A percentile compares a stretch with the other conserved stretches of the same genome.
Evolutionary conservation across 306 rosid genomes (phyloP).

Genomic region (Myrica gale): DNA sequence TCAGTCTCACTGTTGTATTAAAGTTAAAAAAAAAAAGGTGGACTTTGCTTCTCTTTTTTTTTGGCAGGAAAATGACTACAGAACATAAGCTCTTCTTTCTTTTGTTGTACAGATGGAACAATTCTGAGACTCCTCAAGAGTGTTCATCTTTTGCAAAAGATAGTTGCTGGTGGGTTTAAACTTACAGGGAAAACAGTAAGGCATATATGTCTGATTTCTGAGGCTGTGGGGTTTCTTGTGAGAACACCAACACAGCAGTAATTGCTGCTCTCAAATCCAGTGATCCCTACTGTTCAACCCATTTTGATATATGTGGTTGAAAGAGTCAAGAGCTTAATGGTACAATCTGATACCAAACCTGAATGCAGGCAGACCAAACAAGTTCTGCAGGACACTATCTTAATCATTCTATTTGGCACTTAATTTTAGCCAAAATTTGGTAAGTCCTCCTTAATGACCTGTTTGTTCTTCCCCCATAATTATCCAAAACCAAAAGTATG

Average conservation of each 20-base stretch:
- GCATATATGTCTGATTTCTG: conserved; percentile 64
- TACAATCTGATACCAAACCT: neutral
- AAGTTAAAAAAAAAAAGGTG: no score
- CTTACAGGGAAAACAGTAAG: conserved; percentile 66
- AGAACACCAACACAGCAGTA: conserved; percentile 19
- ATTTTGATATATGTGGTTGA: neutral
- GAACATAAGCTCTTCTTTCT: neutral
- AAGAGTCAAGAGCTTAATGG: no score
- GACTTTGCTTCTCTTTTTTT: no score
- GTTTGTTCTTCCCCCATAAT: neutral
- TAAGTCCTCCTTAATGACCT: neutral
- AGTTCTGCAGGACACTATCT: neutral
- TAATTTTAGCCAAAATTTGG: neutral
- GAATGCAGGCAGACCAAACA: neutral
- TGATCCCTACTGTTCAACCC: neutral
- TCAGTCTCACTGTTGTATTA: no score
- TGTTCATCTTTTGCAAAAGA: conserved; percentile 74
- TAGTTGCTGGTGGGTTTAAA: conserved; percentile 69
- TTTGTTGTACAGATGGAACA: conserved; percentile 57
- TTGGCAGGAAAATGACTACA: no score
- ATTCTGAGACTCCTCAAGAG: conserved; percentile 51
- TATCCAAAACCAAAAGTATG: conserved; percentile 12
- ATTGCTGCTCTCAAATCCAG: conserved; percentile 14
- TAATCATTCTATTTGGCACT: neutral
- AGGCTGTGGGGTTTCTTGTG: conserved; percentile 63